Percentiles rank a stretch among this genome's conserved stretches.
Evolutionary conservation across 768 basidiomycete genomes (phyloP).

Genomic region (Flagelloscypha sp.): DNA sequence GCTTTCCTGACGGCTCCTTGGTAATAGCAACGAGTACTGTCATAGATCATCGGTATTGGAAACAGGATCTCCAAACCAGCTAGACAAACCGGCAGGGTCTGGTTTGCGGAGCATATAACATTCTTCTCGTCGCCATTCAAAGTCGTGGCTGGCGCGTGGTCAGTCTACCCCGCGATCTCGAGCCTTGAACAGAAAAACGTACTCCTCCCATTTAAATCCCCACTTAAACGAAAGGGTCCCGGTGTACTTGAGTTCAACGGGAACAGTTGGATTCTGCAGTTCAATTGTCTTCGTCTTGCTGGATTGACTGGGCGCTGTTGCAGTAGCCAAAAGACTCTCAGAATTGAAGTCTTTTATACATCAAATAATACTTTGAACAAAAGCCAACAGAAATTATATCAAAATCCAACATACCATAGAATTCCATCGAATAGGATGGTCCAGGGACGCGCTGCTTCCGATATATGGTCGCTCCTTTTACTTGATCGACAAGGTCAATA

Average conservation of each 20-base stretch:
- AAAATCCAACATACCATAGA: conserved; percentile 50
- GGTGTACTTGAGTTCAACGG: conserved; percentile 66
- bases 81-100: conserved; percentile 79
- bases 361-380: conserved; percentile 1
- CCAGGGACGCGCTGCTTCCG: conserved; percentile 56
- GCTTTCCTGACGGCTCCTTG: conserved; percentile 60
- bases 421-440: conserved; percentile 51
- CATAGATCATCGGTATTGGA: too few species aligned
- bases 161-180: neutral
- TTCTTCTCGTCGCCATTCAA: conserved; percentile 81
- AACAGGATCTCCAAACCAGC: too few species aligned
- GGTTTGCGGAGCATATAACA: conserved; percentile 80
- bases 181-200: conserved; percentile 19
- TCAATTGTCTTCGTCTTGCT: conserved; percentile 71
- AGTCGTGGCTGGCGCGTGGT: conserved; percentile 50
- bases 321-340: conserved; percentile 62
- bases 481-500: conserved; percentile 63
- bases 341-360: conserved; percentile 72
- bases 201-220: conserved; percentile 82
- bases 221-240: conserved; percentile 71
- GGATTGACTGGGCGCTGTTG: conserved; percentile 51
- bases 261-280: conserved; percentile 61
- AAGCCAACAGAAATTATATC: neutral
- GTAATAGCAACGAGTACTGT: conserved; percentile 76
- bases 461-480: conserved; percentile 59